Percentiles rank a stretch among this genome's conserved stretches.
Evolutionary conservation across 2,329 filamentous ascomycete species (phyloP).

Genomic region (Teratosphaeria epicoccoides): DNA sequence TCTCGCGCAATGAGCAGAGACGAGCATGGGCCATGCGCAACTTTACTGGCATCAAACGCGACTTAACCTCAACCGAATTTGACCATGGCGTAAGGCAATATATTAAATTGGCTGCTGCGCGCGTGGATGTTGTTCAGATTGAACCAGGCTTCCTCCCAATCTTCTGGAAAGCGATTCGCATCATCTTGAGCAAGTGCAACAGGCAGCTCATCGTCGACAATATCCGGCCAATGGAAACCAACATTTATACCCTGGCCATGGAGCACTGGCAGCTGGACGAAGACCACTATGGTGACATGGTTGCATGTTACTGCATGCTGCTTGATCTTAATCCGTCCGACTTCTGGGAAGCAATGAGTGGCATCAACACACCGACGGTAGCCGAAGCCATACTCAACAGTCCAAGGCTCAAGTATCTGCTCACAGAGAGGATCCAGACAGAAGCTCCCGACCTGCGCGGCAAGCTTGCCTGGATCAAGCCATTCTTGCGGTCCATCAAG

Average conservation of each 20-base stretch:
- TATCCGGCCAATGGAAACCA: slow-evolving; percentile 66
- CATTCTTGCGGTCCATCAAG: slow-evolving; percentile 68
- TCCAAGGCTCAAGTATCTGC: slow-evolving; percentile 51
- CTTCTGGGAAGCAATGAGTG: slow-evolving; percentile 81
- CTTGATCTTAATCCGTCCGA: slow-evolving; percentile 65
- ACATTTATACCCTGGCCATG: slow-evolving; percentile 50
- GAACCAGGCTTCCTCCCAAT: slow-evolving; percentile 48
- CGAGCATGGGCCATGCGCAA: slow-evolving; percentile 57
- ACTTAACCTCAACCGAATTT: slow-evolving; percentile 63
- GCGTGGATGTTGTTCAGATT: slow-evolving; percentile 47
- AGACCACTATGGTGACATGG: slow-evolving; percentile 53
- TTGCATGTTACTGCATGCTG: slow-evolving; percentile 60
- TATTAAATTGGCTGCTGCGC: slow-evolving; percentile 55
- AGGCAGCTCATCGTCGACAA: slow-evolving; percentile 66
- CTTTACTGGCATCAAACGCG: slow-evolving; percentile 55
- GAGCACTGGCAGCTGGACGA: slow-evolving; percentile 49
- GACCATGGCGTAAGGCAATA: slow-evolving; percentile 76
- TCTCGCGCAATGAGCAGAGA: slow-evolving; percentile 56
- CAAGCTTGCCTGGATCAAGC: slow-evolving; percentile 66
- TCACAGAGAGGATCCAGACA: slow-evolving; percentile 46
- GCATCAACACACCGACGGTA: slow-evolving; percentile 67
- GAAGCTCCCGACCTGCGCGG: slow-evolving; percentile 45
- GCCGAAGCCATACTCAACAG: slow-evolving; percentile 76
- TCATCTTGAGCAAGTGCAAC: slow-evolving; percentile 64
- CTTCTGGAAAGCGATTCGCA: slow-evolving; percentile 69